Evolutionary conservation across 2,329 filamentous ascomycete genomes (phyloP).

Genomic region (Emergomyces pasteurianus): DNA sequence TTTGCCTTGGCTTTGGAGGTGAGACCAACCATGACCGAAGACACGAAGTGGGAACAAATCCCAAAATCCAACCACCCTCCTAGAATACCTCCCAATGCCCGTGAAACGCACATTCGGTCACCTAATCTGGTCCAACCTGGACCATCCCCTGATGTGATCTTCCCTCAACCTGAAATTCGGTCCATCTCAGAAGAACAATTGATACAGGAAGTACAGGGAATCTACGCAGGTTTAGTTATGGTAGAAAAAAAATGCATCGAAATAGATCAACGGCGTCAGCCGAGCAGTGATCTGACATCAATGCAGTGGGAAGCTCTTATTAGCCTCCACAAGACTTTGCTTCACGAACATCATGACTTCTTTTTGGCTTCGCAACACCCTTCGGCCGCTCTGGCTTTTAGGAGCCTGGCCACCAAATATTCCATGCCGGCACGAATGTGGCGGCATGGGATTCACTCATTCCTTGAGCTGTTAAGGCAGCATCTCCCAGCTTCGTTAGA

Average conservation of each 20-base stretch:
- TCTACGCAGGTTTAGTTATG: slow-evolving; percentile 69
- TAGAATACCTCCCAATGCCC: not conserved
- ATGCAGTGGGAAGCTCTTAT: slow-evolving; percentile 81
- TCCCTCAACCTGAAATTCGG: slow-evolving; percentile 17
- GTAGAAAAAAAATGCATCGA: slow-evolving; percentile 82
- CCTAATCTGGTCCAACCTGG: not conserved
- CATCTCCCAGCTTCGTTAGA: slow-evolving; percentile 66
- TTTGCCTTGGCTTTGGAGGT: not conserved
- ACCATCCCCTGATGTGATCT: not conserved
- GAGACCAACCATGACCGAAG: not conserved
- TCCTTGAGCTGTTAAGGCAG: slow-evolving; percentile 64
- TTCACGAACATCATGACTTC: slow-evolving; percentile 77
- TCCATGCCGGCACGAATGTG: slow-evolving; percentile 91
- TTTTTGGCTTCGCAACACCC: slow-evolving; percentile 83
- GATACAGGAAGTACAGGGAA: slow-evolving; percentile 53
- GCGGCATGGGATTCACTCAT: slow-evolving; percentile 81
- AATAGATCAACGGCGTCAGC: slow-evolving; percentile 52
- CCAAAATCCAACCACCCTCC: not conserved
- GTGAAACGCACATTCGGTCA: not conserved
- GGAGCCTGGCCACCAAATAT: slow-evolving; percentile 63
- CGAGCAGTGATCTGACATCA: slow-evolving; percentile 41
- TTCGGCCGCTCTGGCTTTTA: slow-evolving; percentile 55
- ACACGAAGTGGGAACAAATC: not conserved
- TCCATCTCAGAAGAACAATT: slow-evolving; percentile 68
- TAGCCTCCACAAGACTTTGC: slow-evolving; percentile 63